Percentiles rank a stretch among this genome's conserved stretches.
Evolutionary conservation across 2,329 filamentous ascomycete genomes (phyloP).

Genomic region (Xylariaceae sp.): DNA sequence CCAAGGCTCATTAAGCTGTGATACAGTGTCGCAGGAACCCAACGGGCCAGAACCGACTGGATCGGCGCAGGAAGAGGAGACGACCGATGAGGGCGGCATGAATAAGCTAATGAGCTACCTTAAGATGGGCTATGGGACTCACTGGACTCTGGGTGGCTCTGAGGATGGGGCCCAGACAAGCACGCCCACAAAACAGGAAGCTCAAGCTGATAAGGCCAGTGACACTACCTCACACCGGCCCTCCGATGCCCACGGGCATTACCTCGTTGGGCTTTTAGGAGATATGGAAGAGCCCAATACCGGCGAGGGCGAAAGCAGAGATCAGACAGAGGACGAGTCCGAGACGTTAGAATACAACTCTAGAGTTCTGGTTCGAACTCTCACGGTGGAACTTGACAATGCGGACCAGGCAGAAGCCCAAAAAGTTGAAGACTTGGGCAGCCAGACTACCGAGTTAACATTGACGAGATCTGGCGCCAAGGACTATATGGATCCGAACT

Average conservation of each 20-base stretch:
- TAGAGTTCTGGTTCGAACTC: conserved; percentile 67
- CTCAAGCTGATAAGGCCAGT: neutral
- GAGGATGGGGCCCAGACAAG: conserved; percentile 24
- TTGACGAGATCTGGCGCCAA: conserved; percentile 26
- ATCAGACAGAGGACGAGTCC: conserved; percentile 34
- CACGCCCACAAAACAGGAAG: neutral
- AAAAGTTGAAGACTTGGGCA: conserved; percentile 54
- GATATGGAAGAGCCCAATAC: conserved; percentile 59
- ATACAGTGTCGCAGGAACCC: conserved; percentile 6
- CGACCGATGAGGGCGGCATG: conserved; percentile 49
- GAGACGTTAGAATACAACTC: conserved; percentile 53
- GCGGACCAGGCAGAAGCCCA: conserved; percentile 52
- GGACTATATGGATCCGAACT: conserved; percentile 30
- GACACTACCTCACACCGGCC: neutral
- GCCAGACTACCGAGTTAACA: conserved; percentile 43
- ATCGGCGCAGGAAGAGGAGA: conserved; percentile 27
- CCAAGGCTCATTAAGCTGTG: conserved; percentile 10
- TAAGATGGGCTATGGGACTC: conserved; percentile 72
- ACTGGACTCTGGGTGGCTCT: conserved; percentile 60
- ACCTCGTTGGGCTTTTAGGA: conserved; percentile 72
- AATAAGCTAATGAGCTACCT: conserved; percentile 69
- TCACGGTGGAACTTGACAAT: conserved; percentile 69
- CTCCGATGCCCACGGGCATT: conserved; percentile 52
- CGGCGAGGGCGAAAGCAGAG: conserved; percentile 42
- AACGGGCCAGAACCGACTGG: conserved; percentile 9